Percentiles rank a stretch among this genome's conserved stretches.
Evolutionary conservation across 2,329 filamentous ascomycete genomes (phyloP).

Genomic region (Catunica adiposa): DNA sequence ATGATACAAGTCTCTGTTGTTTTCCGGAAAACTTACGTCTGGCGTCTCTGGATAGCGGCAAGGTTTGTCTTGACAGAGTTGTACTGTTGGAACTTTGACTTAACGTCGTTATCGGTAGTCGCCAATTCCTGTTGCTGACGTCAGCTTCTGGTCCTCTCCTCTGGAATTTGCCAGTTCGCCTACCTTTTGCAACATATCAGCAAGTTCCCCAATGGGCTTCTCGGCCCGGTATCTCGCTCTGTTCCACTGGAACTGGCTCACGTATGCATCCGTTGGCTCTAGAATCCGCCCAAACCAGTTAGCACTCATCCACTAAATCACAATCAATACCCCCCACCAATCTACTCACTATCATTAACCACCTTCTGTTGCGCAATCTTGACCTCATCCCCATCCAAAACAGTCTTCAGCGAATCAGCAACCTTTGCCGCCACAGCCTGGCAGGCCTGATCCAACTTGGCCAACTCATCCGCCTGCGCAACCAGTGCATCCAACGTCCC

Average conservation of each 20-base stretch:
- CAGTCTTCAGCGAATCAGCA: slow-evolving; percentile 62
- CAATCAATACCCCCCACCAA: slow-evolving; percentile 22
- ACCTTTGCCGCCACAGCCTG: slow-evolving; percentile 77
- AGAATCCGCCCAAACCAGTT: slow-evolving; percentile 1
- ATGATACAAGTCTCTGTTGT: background rate
- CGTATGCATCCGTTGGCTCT: slow-evolving; percentile 94
- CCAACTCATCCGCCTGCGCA: slow-evolving; percentile 86
- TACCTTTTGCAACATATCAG: slow-evolving; percentile 79
- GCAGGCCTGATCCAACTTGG: slow-evolving; percentile 69
- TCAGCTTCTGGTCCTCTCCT: background rate
- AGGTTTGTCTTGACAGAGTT: slow-evolving; percentile 79
- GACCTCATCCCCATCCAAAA: slow-evolving; percentile 71
- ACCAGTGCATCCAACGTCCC: slow-evolving; percentile 89
- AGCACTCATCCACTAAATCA: slow-evolving; percentile 1
- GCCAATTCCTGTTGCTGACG: slow-evolving; percentile 51
- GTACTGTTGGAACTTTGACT: slow-evolving; percentile 86
- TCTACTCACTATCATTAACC: slow-evolving; percentile 71
- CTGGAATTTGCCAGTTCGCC: background rate
- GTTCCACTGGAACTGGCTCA: slow-evolving; percentile 85
- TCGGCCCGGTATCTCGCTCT: slow-evolving; percentile 94
- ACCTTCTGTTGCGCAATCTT: slow-evolving; percentile 76
- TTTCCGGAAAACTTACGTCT: slow-evolving; percentile 48
- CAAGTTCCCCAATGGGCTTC: slow-evolving; percentile 71
- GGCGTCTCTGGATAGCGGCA: slow-evolving; percentile 64
- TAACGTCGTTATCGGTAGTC: slow-evolving; percentile 91